Evolutionary conservation across 768 basidiomycete genomes (phyloP), one percentile per base, ranked within the genome.

Genomic region (Russula griseocarnosa): DNA sequence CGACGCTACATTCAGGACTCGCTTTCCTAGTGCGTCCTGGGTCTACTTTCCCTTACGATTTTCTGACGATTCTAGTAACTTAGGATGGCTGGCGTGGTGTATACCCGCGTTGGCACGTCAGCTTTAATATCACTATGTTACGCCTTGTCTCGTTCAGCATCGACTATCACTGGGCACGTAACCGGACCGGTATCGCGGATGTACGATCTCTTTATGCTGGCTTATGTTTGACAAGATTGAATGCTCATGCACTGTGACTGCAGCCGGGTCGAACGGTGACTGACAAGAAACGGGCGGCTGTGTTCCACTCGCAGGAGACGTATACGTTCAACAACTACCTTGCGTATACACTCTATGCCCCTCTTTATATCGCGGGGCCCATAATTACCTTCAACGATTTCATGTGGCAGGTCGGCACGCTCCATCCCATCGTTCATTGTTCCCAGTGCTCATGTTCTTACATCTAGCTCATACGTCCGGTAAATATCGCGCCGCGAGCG

Each of bases 351-450:
- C 76, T 98, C 9, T 99, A 98, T 71, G 85, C 95, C 0, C 95
- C 97, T 1, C 78, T 98, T 13, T 99, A 98, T 72, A 90, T 98
- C 56, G 95, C 92, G 2, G 96, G 97, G 0, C 97, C 97, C 0
- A 95, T 98, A 68, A 84, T 98, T 73, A 90, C 95, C 0, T 98
- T 93, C 79, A 96, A 96, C 71, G 92, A 97, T 73, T 98, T 93
- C 72, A 77, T 92, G 70, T 92, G 88, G 86, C 96, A 98, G 86
- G 93, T 93, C 44, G 5, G 46, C 58, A 54, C 34, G 22, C 18
- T 8, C 3, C 7, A 34, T 55, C 36, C 5, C 22, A 24, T 55
- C 26, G 14, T 47, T 47, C 14, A n/a, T 44, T 51, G 16, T 36
- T 42, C 38, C 22, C 67, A 44, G 58, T 30, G 53, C 28, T 62